phyloP scores from a whole-genome alignment of 1,284 basidiomycete genomes.

The Phylloporus gajari region DNA sequence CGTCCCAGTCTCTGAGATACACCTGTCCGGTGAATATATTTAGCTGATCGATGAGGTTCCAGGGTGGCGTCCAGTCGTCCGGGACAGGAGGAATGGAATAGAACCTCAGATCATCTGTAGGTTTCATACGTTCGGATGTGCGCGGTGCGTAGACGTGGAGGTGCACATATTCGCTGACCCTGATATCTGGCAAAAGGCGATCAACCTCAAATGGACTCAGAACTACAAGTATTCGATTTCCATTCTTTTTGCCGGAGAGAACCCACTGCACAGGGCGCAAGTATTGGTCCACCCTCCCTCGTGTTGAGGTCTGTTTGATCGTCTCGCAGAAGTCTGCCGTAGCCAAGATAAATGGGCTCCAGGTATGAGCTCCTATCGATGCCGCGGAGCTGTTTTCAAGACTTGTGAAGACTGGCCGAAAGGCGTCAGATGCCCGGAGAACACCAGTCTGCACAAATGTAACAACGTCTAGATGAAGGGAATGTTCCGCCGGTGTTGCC shows the following conservation, averaged over 20 bases:
- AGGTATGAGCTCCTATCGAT: not conserved
- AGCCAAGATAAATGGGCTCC: conserved; percentile 29
- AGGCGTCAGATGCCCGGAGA: not conserved
- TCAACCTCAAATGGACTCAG: conserved; percentile 58
- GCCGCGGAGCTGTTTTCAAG: conserved; percentile 11
- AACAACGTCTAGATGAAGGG: conserved; percentile 25
- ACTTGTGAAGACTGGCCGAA: conserved; percentile 14
- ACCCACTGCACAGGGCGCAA: conserved; percentile 57
- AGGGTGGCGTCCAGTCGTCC: not conserved
- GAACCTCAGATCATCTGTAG: conserved; percentile 50
- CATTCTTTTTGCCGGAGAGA: conserved; percentile 30
- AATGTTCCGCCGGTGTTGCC: conserved; percentile 29
- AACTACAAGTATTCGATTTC: conserved; percentile 39
- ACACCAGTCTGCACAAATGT: conserved; percentile 35
- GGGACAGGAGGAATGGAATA: conserved; percentile 43
- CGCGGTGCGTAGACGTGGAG: conserved; percentile 56
- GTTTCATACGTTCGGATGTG: conserved; percentile 43
- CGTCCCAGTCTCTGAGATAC: not conserved
- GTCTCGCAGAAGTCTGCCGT: conserved; percentile 40
- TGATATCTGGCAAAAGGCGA: conserved; percentile 50
- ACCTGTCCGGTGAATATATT: conserved; percentile 42
- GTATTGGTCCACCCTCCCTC: conserved; percentile 36
- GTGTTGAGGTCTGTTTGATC: not conserved
- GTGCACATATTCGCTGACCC: conserved; percentile 42
- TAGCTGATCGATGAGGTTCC: conserved; percentile 11